phyloP scores from a whole-genome alignment of 192 early-diverging fungal species.

The Gorgonomyces haynaldii region DNA sequence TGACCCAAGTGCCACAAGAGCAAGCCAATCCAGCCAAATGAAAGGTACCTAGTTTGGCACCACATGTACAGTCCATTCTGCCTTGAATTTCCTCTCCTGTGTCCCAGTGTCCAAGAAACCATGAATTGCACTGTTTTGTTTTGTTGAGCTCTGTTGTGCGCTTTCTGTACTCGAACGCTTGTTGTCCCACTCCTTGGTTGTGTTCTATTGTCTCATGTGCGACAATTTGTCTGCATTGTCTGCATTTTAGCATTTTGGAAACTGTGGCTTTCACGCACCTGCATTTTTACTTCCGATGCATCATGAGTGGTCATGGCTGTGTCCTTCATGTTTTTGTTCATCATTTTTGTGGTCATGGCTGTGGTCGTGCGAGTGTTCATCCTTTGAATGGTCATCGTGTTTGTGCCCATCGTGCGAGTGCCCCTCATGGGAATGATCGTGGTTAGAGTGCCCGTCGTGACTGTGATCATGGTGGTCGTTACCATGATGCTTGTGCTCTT shows the following conservation, averaged over 20 bases:
- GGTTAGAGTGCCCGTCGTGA: background rate
- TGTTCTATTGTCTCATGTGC: background rate
- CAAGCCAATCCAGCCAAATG: slow-evolving; percentile 5
- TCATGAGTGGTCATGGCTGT: background rate
- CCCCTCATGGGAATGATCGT: background rate
- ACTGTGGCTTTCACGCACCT: too few relatives aligned
- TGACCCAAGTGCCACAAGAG: slow-evolving; percentile 4
- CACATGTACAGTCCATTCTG: slow-evolving; percentile 2
- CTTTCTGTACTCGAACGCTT: slow-evolving; percentile 1
- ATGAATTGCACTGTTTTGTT: background rate
- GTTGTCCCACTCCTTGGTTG: background rate
- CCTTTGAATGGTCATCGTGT: background rate
- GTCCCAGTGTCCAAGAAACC: background rate
- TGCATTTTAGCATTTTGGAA: slow-evolving; percentile 5
- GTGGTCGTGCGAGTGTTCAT: slow-evolving; percentile 5
- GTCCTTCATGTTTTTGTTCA: background rate
- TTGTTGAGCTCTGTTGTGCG: background rate
- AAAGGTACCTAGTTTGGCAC: slow-evolving; percentile 4
- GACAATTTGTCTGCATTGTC: slow-evolving; percentile 3
- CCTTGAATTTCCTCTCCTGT: background rate
- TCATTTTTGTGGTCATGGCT: background rate
- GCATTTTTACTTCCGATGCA: too few relatives aligned
- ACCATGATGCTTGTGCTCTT: background rate
- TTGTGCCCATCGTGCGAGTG: background rate
- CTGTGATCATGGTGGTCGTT: slow-evolving; percentile 7